Evolutionary conservation across 129 eudicot genomes (phyloP).

Genomic region (Artemisia tridentata): DNA sequence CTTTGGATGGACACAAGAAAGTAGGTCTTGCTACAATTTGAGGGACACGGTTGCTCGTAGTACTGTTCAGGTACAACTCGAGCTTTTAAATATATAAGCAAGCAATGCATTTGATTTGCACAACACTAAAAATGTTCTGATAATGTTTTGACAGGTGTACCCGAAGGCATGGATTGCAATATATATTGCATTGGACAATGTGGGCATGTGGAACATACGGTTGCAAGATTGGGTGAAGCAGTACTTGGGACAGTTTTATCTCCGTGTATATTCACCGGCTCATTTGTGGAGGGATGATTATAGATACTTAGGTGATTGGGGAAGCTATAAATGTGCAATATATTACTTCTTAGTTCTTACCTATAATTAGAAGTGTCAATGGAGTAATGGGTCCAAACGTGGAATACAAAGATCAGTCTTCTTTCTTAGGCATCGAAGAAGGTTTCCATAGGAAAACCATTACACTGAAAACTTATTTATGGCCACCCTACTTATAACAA

Average conservation of each 20-base stretch:
- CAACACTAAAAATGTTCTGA: background rate
- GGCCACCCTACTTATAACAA: too few relatives aligned
- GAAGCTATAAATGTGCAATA: too few relatives aligned
- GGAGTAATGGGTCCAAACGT: too few relatives aligned
- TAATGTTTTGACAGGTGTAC: conserved; percentile 41
- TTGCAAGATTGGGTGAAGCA: conserved; percentile 73
- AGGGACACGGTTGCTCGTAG: conserved; percentile 63
- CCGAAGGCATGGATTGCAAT: conserved; percentile 76
- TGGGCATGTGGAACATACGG: conserved; percentile 73
- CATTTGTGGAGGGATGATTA: conserved; percentile 56
- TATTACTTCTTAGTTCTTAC: too few relatives aligned
- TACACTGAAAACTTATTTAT: too few relatives aligned
- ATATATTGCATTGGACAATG: conserved; percentile 71
- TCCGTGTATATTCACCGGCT: conserved; percentile 61
- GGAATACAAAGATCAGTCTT: too few relatives aligned
- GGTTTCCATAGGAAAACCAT: too few relatives aligned
- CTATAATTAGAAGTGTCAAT: too few relatives aligned
- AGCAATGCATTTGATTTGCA: background rate
- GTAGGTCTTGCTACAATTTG: conserved; percentile 58
- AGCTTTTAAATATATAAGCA: background rate
- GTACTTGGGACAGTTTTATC: conserved; percentile 75
- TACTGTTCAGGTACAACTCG: conserved; percentile 46
- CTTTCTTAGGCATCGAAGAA: too few relatives aligned
- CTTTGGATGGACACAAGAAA: conserved; percentile 54
- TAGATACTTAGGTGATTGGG: too few relatives aligned